Conservation (phyloP, 495 filamentous ascomycete species). For the Penicillium lagena region DNA sequence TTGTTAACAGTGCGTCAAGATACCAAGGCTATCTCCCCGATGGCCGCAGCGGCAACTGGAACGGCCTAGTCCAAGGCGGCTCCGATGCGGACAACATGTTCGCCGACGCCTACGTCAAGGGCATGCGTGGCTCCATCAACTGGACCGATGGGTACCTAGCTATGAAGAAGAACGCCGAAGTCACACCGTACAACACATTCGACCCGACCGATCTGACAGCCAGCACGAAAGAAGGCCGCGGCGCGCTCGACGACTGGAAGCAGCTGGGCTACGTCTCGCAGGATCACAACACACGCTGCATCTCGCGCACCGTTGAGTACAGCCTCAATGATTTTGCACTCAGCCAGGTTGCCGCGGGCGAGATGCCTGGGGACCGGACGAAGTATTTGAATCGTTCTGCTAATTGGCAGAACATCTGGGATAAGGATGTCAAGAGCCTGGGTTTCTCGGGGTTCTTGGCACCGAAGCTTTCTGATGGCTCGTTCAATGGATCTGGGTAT, state of each 20-base stretch:
- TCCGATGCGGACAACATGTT: constrained; percentile 54
- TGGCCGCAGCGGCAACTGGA: constrained; percentile 54
- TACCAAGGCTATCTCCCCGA: constrained; percentile 53
- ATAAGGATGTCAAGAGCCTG: constrained; percentile 41
- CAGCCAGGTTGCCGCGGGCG: constrained; percentile 55
- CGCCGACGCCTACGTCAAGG: constrained; percentile 30
- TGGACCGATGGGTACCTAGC: constrained; percentile 45
- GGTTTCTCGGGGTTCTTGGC: constrained; percentile 59
- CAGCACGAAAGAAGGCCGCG: constrained; percentile 61
- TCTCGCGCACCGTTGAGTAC: constrained; percentile 68
- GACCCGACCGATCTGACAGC: constrained; percentile 49
- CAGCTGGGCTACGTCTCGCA: constrained; percentile 62
- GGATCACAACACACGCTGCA: constrained; percentile 60
- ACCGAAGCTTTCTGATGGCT: constrained; percentile 45
- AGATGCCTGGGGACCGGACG: constrained; percentile 44
- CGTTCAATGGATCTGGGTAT: constrained; percentile 44
- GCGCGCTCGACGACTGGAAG: constrained; percentile 61
- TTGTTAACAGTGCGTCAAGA: constrained; percentile 8
- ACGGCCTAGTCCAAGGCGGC: constrained; percentile 66
- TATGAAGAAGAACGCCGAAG: constrained; percentile 66
- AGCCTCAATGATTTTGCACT: constrained; percentile 69
- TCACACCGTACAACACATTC: constrained; percentile 63
- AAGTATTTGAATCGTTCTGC: constrained; percentile 53
- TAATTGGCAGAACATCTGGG: constrained; percentile 64
- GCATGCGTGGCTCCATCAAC: constrained; percentile 47